Evolutionary conservation across 352 stramenopile genomes (phyloP).

Genomic region (Pythium myriotylum): DNA sequence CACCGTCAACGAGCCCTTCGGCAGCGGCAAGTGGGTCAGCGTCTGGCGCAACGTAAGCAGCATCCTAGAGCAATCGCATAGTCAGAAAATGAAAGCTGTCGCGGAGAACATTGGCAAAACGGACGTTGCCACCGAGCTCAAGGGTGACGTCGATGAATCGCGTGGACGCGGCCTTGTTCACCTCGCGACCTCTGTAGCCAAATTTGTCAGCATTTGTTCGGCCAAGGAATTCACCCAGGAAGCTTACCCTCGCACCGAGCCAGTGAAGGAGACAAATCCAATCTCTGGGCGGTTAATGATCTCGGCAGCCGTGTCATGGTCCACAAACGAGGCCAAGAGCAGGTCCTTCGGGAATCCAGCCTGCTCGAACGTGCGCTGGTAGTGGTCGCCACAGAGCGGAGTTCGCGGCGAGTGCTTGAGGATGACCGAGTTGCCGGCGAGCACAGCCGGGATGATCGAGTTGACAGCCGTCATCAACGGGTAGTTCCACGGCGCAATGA

Average conservation of each 20-base stretch:
- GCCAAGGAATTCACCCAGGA: background rate
- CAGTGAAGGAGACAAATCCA: slow-evolving; percentile 84
- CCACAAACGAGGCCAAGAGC: slow-evolving; percentile 64
- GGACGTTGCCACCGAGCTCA: slow-evolving; percentile 82
- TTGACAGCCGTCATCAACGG: slow-evolving; percentile 88
- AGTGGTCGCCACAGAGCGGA: slow-evolving; percentile 76
- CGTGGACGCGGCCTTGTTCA: slow-evolving; percentile 54
- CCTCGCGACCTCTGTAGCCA: slow-evolving; percentile 55
- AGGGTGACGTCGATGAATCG: slow-evolving; percentile 82
- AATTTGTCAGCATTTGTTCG: background rate
- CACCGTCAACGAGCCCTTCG: slow-evolving; percentile 74
- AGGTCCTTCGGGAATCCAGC: slow-evolving; percentile 71
- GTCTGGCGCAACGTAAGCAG: slow-evolving; percentile 72
- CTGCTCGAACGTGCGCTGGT: slow-evolving; percentile 67
- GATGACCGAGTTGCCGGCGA: slow-evolving; percentile 80
- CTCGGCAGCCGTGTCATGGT: slow-evolving; percentile 66
- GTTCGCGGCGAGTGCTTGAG: slow-evolving; percentile 84
- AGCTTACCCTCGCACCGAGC: slow-evolving; percentile 70
- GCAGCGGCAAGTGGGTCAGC: slow-evolving; percentile 67
- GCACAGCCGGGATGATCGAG: slow-evolving; percentile 79
- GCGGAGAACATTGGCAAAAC: background rate
- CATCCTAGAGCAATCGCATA: slow-evolving; percentile 41
- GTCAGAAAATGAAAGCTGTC: background rate
- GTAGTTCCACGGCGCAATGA: slow-evolving; percentile 89
- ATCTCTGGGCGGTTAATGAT: slow-evolving; percentile 71